Evolutionary conservation across 2,329 filamentous ascomycete genomes (phyloP).

Genomic region (Calonectria honghensis): DNA sequence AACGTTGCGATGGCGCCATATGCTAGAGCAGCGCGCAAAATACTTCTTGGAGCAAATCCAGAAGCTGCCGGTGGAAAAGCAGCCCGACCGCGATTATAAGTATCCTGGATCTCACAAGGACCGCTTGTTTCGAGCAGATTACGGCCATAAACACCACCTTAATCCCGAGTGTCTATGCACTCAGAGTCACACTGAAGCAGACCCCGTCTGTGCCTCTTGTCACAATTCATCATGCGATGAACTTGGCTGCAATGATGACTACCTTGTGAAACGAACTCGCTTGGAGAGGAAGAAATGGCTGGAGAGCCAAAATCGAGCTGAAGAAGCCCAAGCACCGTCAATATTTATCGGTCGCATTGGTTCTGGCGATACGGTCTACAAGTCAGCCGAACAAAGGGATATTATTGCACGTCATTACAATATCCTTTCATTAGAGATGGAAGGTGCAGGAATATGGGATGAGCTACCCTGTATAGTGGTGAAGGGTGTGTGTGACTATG

Average conservation of each 20-base stretch:
- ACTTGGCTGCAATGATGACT: neutral
- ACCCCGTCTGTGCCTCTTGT: too few relatives aligned
- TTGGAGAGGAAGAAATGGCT: neutral
- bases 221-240: slow-evolving; percentile 20
- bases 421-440: slow-evolving; percentile 26
- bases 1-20: neutral
- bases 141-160: slow-evolving; percentile 34
- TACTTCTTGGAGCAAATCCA: neutral
- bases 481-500: slow-evolving; percentile 30
- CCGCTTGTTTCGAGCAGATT: slow-evolving; percentile 44
- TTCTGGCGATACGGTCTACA: slow-evolving; percentile 62
- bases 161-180: neutral
- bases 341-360: slow-evolving; percentile 62
- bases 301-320: neutral
- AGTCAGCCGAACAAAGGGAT: slow-evolving; percentile 53
- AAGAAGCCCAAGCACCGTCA: slow-evolving; percentile 11
- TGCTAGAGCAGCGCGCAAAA: slow-evolving; percentile 26
- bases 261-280: slow-evolving; percentile 13
- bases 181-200: neutral
- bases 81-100: slow-evolving; percentile 30
- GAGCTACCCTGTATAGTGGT: slow-evolving; percentile 21
- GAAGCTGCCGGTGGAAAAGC: neutral
- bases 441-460: slow-evolving; percentile 13
- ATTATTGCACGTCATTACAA: neutral
- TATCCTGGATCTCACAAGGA: slow-evolving; percentile 55